phyloP scores from a whole-genome alignment of 495 filamentous ascomycete species.

The Terfezia boudieri region DNA sequence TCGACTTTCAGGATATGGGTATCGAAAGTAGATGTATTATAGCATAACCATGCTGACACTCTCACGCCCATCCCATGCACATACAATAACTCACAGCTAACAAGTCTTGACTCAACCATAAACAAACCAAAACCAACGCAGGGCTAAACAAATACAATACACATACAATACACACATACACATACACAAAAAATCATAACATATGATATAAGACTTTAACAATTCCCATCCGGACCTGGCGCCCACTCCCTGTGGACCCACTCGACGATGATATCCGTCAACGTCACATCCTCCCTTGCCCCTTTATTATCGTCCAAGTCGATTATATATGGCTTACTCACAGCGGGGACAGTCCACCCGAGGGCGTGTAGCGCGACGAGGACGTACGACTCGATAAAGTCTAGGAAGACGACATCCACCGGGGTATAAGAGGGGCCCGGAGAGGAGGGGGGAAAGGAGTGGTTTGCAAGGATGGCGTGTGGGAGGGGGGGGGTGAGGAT shows the following conservation, averaged over 20 bases:
- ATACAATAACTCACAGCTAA: too few relatives aligned
- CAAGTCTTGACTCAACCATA: too few relatives aligned
- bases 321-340: constrained; percentile 24
- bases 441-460: constrained; percentile 25
- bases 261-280: constrained; percentile 49
- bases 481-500: constrained; percentile 58
- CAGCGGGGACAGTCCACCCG: neutral
- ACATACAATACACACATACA: too few relatives aligned
- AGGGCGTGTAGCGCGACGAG: constrained; percentile 45
- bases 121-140: too few relatives aligned
- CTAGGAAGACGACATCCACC: constrained; percentile 74
- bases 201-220: too few relatives aligned
- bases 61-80: too few relatives aligned
- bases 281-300: constrained; percentile 32
- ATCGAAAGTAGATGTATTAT: too few relatives aligned
- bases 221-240: neutral
- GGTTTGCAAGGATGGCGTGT: constrained; percentile 52
- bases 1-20: too few relatives aligned
- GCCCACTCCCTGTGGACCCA: constrained; percentile 72
- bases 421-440: constrained; percentile 1
- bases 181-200: too few relatives aligned
- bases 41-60: too few relatives aligned
- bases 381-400: constrained; percentile 69
- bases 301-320: constrained; percentile 39
- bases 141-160: too few relatives aligned